phyloP scores from a whole-genome alignment of 2,329 filamentous ascomycete genomes.

The Daldinia eschscholtzii region DNA sequence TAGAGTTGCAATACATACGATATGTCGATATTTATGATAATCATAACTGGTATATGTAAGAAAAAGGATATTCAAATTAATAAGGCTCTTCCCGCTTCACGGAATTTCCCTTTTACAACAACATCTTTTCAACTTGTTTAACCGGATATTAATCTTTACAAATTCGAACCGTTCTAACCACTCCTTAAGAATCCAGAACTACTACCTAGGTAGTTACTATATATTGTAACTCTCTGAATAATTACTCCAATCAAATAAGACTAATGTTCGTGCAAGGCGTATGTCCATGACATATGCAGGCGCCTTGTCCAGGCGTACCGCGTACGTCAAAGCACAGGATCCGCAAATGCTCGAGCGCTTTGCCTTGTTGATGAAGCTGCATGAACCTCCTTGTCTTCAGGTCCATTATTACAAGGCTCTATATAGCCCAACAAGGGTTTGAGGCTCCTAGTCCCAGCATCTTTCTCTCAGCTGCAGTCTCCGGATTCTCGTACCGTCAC shows the following conservation, averaged over 20 bases:
- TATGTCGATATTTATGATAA: not conserved
- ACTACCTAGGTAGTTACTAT: not conserved
- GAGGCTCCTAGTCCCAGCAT: conserved; percentile 25
- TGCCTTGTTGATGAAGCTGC: conserved; percentile 24
- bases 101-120: not conserved
- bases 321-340: conserved; percentile 25
- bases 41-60: conserved; percentile 17
- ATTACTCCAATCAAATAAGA: not conserved
- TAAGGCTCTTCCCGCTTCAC: not conserved
- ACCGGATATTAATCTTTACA: not conserved
- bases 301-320: not conserved
- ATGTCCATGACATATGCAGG: conserved; percentile 13
- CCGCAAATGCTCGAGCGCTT: conserved; percentile 25
- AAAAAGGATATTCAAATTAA: conserved; percentile 10
- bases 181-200: not conserved
- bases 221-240: not conserved
- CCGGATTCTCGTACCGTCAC: conserved; percentile 34
- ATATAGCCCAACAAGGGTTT: conserved; percentile 34
- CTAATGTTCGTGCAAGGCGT: conserved; percentile 4
- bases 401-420: conserved; percentile 32
- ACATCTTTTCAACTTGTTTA: not conserved
- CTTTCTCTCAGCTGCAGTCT: conserved; percentile 18
- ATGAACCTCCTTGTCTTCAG: conserved; percentile 26
- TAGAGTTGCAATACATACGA: not conserved
- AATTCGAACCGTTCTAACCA: not conserved